phyloP scores from a whole-genome alignment of 192 early-diverging fungal genomes.

The Neocallimastix lanati region DNA sequence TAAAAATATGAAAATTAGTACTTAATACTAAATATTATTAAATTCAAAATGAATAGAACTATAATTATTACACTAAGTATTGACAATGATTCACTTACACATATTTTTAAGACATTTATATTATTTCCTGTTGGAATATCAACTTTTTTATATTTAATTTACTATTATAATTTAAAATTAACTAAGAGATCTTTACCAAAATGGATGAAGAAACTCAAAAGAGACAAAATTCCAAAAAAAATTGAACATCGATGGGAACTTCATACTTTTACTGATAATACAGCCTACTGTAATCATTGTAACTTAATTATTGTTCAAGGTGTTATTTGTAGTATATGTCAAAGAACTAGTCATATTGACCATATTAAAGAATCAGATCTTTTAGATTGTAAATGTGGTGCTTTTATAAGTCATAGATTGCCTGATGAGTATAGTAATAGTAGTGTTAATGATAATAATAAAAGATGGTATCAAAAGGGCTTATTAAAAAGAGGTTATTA shows the following conservation, averaged over 20 bases:
- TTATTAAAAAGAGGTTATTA: neutral
- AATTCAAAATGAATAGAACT: no score
- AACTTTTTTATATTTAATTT: neutral
- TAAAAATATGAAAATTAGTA: no score
- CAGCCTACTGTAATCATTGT: neutral
- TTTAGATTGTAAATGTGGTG: neutral
- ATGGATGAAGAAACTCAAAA: neutral
- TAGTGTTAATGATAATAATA: no score
- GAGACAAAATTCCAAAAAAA: neutral
- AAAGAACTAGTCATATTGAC: neutral
- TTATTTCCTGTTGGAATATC: neutral
- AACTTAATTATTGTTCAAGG: neutral
- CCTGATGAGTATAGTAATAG: neutral
- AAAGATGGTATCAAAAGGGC: neutral
- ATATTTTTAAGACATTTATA: neutral
- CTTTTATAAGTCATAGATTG: neutral
- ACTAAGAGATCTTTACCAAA: neutral
- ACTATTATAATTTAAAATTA: neutral
- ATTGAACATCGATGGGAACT: neutral
- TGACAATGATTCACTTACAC: neutral
- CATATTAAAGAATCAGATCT: neutral
- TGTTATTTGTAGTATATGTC: neutral
- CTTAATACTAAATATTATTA: no score
- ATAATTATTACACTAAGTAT: neutral
- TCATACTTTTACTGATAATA: neutral